These are phyloP conservation scores for Paecilomyces formosus DNA, from an alignment of 2,329 filamentous ascomycete species.

Conservation along the genomic window DNA sequence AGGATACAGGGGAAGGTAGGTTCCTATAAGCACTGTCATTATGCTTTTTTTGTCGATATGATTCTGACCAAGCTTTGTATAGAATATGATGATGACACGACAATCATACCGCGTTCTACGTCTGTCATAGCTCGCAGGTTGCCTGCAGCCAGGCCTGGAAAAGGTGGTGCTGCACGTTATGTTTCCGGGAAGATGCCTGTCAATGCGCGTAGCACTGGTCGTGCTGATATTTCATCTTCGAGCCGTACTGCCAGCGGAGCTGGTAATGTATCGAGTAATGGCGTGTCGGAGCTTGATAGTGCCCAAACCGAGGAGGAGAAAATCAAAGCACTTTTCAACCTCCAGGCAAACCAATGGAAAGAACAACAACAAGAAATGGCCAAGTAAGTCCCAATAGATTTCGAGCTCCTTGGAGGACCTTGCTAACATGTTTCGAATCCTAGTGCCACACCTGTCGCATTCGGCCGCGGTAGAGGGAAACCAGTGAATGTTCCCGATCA, in stretches of 20 bases:
- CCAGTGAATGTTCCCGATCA: constrained; percentile 74
- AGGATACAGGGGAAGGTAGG: constrained; percentile 85
- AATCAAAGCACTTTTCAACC: constrained; percentile 84
- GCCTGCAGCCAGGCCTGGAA: constrained; percentile 75
- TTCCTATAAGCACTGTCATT: constrained; percentile 6
- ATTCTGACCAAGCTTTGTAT: constrained; percentile 4
- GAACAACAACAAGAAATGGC: constrained; percentile 91
- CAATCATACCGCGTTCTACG: constrained; percentile 91
- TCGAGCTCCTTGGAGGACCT: constrained; percentile 6
- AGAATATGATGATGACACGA: constrained; percentile 98
- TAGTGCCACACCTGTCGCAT: constrained; percentile 38
- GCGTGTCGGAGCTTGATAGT: constrained; percentile 60
- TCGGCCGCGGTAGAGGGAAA: constrained; percentile 30
- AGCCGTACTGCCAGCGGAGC: constrained; percentile 25
- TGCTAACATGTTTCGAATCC: constrained; percentile 23
- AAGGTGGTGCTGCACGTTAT: constrained; percentile 87
- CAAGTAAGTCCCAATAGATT: constrained; percentile 46
- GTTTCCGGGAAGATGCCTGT: constrained; percentile 93
- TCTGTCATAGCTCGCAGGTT: constrained; percentile 84
- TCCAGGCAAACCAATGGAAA: constrained; percentile 85
- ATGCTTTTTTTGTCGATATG: not conserved
- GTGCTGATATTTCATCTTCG: constrained; percentile 50
- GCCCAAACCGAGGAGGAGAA: constrained; percentile 90
- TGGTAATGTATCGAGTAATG: constrained; percentile 41
- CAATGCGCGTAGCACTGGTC: constrained; percentile 71